Percentiles rank a stretch among this genome's conserved stretches.
Evolutionary conservation across 805 yeast species (phyloP).

Genomic region (Aciculoconidium aculeatum): DNA sequence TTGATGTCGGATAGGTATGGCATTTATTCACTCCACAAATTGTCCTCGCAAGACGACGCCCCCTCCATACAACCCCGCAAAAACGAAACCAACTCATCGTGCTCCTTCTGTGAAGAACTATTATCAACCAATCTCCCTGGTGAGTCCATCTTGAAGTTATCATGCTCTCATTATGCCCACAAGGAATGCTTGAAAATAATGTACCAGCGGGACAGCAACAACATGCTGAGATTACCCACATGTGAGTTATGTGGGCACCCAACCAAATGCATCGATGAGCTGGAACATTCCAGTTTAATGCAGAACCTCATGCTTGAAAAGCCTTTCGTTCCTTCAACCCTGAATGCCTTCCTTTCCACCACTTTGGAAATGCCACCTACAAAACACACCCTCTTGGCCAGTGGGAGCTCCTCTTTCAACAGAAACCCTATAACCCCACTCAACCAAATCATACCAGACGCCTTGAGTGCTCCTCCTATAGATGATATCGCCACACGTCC

Average conservation of each 20-base stretch:
- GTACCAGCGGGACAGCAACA: conserved; percentile 7
- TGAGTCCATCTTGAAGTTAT: conserved; percentile 13
- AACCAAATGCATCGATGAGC: conserved; percentile 10
- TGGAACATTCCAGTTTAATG: conserved; percentile 5
- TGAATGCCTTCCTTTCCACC: not conserved
- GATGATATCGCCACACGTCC: too few species aligned
- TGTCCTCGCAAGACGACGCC: too few species aligned
- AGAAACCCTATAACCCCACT: conserved; percentile 10
- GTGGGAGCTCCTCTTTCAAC: too few species aligned
- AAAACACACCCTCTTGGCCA: conserved; percentile 1
- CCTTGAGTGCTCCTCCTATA: conserved; percentile 7
- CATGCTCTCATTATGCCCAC: conserved; percentile 23
- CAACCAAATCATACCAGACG: conserved; percentile 11
- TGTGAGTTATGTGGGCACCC: conserved; percentile 12
- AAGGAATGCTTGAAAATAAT: conserved; percentile 17
- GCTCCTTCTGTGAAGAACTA: conserved; percentile 16
- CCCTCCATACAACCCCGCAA: conserved; percentile 1
- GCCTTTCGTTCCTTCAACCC: conserved; percentile 6
- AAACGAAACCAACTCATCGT: conserved; percentile 6
- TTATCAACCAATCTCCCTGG: conserved; percentile 12
- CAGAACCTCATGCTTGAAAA: conserved; percentile 4
- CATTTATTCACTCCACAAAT: too few species aligned
- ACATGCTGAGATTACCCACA: conserved; percentile 8
- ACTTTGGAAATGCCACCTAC: conserved; percentile 2
- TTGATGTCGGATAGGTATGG: too few species aligned